A percentile compares a stretch with the other conserved stretches of the same genome.
Conservation (phyloP, 768 basidiomycete genomes). For the Lactifluus echinatus region DNA sequence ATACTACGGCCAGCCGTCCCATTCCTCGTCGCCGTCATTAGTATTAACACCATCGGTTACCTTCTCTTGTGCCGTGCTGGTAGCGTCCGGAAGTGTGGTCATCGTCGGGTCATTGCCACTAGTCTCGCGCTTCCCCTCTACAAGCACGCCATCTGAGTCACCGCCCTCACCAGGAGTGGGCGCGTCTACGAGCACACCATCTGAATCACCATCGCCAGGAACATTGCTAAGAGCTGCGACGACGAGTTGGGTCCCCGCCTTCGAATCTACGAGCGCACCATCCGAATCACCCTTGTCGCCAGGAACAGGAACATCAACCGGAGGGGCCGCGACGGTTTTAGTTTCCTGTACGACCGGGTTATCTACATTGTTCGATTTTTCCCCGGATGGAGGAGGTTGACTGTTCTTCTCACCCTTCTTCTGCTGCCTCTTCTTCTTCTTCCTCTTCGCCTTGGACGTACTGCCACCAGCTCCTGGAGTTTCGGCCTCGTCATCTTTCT, state of each 20-base stretch:
- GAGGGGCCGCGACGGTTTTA: neutral
- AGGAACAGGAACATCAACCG: slow-evolving; percentile 9
- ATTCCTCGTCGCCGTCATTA: neutral
- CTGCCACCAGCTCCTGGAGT: neutral
- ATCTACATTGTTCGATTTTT: neutral
- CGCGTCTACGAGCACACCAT: neutral
- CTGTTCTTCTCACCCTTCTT: slow-evolving; percentile 17
- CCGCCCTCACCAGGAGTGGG: too few species aligned
- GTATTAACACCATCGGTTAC: neutral
- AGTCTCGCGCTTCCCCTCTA: slow-evolving; percentile 1
- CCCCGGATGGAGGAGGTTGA: neutral
- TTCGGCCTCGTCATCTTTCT: neutral
- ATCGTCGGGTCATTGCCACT: slow-evolving; percentile 4
- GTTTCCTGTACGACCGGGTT: slow-evolving; percentile 6
- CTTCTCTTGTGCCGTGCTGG: neutral
- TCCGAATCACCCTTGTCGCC: neutral
- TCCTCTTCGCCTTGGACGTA: neutral
- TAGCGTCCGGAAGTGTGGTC: too few species aligned
- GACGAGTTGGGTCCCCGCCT: neutral
- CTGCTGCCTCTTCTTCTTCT: neutral
- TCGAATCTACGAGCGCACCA: neutral
- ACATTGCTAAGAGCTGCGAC: neutral
- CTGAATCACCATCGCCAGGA: neutral
- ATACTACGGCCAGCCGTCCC: neutral
- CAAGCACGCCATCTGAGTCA: slow-evolving; percentile 1